These are phyloP conservation scores for Waltiozyma solani DNA, from an alignment of 1,139 yeast species.

Conservation along the genomic window DNA sequence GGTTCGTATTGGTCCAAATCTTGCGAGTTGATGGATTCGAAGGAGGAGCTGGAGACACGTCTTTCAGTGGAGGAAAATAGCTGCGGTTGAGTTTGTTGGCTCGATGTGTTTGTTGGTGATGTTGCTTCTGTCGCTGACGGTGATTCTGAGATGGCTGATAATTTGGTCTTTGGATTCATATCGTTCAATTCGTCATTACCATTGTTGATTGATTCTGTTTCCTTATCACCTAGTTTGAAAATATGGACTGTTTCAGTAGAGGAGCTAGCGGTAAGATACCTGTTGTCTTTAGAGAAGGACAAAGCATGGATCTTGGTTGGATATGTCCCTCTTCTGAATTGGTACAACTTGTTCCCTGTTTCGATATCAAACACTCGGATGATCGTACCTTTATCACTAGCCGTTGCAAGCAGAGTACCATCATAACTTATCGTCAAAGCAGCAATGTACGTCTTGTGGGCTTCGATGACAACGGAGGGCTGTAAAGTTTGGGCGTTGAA, in stretches of 20 bases:
- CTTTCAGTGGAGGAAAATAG: conserved; percentile 17
- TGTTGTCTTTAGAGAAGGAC: conserved; percentile 67
- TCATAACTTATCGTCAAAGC: conserved; percentile 70
- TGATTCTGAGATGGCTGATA: conserved; percentile 21
- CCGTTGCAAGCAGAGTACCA: conserved; percentile 82
- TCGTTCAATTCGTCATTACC: conserved; percentile 6
- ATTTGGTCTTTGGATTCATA: conserved; percentile 4
- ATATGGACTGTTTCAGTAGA: conserved; percentile 92
- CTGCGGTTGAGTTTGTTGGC: conserved; percentile 5
- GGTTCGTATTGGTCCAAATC: conserved; percentile 40
- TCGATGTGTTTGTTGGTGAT: conserved; percentile 12
- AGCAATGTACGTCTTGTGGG: conserved; percentile 82
- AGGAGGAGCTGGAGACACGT: conserved; percentile 22
- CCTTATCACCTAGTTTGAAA: conserved; percentile 46
- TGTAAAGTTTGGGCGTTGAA: conserved; percentile 71
- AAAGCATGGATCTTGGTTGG: conserved; percentile 84
- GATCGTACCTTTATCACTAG: conserved; percentile 92
- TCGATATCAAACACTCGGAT: conserved; percentile 81
- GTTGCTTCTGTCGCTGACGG: conserved; percentile 18
- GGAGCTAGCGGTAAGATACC: conserved; percentile 72
- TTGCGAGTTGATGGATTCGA: conserved; percentile 24
- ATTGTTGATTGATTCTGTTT: conserved; percentile 2
- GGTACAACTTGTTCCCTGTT: conserved; percentile 74
- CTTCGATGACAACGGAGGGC: conserved; percentile 85
- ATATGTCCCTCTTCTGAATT: conserved; percentile 90